Conservation (phyloP, 2,329 filamentous ascomycete species). For the Hypoxylon sp. region DNA sequence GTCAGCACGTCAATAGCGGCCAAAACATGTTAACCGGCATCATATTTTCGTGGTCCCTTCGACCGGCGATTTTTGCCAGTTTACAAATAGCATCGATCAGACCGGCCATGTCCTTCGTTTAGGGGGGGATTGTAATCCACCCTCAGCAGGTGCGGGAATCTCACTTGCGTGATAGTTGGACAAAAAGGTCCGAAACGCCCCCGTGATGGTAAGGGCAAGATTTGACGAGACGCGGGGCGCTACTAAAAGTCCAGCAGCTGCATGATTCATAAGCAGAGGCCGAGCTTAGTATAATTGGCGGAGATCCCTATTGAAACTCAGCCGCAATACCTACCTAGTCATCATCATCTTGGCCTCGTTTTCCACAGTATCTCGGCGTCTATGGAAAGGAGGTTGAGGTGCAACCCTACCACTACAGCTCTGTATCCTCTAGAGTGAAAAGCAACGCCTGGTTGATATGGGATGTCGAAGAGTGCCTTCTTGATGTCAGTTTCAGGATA, state of each 20-base stretch:
- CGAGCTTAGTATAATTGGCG: slow-evolving; percentile 63
- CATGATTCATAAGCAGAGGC: slow-evolving; percentile 68
- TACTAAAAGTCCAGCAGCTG: slow-evolving; percentile 63
- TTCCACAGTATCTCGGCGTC: slow-evolving; percentile 66
- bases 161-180: slow-evolving; percentile 69
- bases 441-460: slow-evolving; percentile 67
- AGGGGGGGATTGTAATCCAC: slow-evolving; percentile 68
- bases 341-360: slow-evolving; percentile 71
- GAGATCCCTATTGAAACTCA: slow-evolving; percentile 64
- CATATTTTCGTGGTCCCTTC: slow-evolving; percentile 58
- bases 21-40: slow-evolving; percentile 69
- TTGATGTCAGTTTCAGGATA: slow-evolving; percentile 57
- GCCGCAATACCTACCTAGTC: slow-evolving; percentile 64
- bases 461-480: slow-evolving; percentile 65
- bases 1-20: slow-evolving; percentile 68
- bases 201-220: slow-evolving; percentile 63
- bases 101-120: slow-evolving; percentile 62
- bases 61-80: slow-evolving; percentile 60
- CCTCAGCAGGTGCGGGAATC: slow-evolving; percentile 67
- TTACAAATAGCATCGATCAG: slow-evolving; percentile 63
- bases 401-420: slow-evolving; percentile 60
- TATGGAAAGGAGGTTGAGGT: slow-evolving; percentile 68
- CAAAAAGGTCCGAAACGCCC: slow-evolving; percentile 67
- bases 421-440: slow-evolving; percentile 68
- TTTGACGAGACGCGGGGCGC: slow-evolving; percentile 62